These are phyloP conservation scores for Fusarium decemcellulare DNA, from an alignment of 2,329 filamentous ascomycete genomes.

Conservation along the genomic window DNA sequence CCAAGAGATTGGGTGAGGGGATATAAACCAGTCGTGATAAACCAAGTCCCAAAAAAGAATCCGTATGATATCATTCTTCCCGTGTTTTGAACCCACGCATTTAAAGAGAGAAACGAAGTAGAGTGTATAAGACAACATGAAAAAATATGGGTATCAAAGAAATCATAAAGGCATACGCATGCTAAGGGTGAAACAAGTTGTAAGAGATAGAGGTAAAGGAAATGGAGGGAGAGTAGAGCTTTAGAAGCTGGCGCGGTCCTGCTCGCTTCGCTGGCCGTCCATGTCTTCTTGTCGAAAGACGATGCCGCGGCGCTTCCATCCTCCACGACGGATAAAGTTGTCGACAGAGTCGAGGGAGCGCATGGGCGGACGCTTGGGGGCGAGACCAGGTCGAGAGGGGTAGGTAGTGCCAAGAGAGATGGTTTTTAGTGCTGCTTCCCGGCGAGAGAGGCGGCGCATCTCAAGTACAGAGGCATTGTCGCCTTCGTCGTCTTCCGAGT, in stretches of 20 bases:
- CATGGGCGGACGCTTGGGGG: constrained; percentile 55
- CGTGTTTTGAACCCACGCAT: constrained; percentile 13
- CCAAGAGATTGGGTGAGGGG: constrained; percentile 21
- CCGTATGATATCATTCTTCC: constrained; percentile 16
- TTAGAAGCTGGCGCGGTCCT: constrained; percentile 45
- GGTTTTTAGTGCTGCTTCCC: constrained; percentile 41
- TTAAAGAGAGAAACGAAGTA: constrained; percentile 31
- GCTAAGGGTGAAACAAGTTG: not conserved
- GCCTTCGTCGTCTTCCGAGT: constrained; percentile 40
- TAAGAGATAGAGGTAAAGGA: constrained; percentile 9
- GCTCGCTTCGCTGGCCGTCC: constrained; percentile 37
- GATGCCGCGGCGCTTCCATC: constrained; percentile 61
- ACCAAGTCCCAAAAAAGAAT: not conserved
- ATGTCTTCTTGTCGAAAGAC: constrained; percentile 56
- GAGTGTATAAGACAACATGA: constrained; percentile 21
- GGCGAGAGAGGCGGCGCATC: constrained; percentile 45
- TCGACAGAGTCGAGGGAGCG: constrained; percentile 57
- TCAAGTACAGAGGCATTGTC: constrained; percentile 42
- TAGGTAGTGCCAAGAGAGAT: constrained; percentile 55
- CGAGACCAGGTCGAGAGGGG: constrained; percentile 35
- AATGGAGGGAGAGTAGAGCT: not conserved
- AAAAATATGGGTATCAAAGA: constrained; percentile 43
- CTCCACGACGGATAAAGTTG: constrained; percentile 58
- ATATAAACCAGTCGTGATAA: constrained; percentile 24
- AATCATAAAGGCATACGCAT: constrained; percentile 37